Conservation (phyloP, 345 rosid genomes). For the Capsella bursapastoris region DNA sequence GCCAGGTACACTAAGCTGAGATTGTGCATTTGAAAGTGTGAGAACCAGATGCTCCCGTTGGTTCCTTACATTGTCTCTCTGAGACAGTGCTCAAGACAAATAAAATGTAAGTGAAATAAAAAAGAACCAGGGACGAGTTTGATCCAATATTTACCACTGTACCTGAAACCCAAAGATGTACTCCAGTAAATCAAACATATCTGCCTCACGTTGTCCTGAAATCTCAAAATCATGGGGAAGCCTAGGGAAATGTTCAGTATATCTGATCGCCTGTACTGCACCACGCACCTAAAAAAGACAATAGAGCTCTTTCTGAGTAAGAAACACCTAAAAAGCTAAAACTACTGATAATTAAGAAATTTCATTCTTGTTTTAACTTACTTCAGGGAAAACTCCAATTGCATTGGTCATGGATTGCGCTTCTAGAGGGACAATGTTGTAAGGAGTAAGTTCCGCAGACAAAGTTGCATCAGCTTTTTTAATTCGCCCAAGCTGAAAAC, state of each 20-base stretch:
- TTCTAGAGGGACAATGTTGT: slow-evolving; percentile 92
- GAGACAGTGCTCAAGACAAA: slow-evolving; percentile 39
- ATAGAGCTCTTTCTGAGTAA: slow-evolving; percentile 19
- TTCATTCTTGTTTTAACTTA: slow-evolving; percentile 48
- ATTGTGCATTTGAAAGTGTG: slow-evolving; percentile 84
- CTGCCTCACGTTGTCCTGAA: slow-evolving; percentile 79
- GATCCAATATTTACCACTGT: slow-evolving; percentile 34
- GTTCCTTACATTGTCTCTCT: slow-evolving; percentile 90
- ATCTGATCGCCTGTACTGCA: slow-evolving; percentile 82
- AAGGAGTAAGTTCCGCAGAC: slow-evolving; percentile 80
- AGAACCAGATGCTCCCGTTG: slow-evolving; percentile 96
- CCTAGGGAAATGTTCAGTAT: slow-evolving; percentile 76
- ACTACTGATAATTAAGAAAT: background rate
- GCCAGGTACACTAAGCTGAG: slow-evolving; percentile 65
- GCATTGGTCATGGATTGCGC: slow-evolving; percentile 86
- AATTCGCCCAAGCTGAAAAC: slow-evolving; percentile 70
- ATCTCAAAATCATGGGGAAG: slow-evolving; percentile 73
- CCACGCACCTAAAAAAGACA: slow-evolving; percentile 74
- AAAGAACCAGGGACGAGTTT: slow-evolving; percentile 21
- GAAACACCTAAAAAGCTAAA: slow-evolving; percentile 24
- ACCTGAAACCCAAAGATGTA: slow-evolving; percentile 99
- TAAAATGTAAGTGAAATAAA: slow-evolving; percentile 25
- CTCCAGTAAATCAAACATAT: slow-evolving; percentile 91
- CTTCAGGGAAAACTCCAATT: slow-evolving; percentile 90
- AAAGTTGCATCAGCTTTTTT: slow-evolving; percentile 65